Percentiles rank a stretch among this genome's conserved stretches.
Conservation (phyloP, 2,329 filamentous ascomycete species). For the Metarhizium humberi region DNA sequence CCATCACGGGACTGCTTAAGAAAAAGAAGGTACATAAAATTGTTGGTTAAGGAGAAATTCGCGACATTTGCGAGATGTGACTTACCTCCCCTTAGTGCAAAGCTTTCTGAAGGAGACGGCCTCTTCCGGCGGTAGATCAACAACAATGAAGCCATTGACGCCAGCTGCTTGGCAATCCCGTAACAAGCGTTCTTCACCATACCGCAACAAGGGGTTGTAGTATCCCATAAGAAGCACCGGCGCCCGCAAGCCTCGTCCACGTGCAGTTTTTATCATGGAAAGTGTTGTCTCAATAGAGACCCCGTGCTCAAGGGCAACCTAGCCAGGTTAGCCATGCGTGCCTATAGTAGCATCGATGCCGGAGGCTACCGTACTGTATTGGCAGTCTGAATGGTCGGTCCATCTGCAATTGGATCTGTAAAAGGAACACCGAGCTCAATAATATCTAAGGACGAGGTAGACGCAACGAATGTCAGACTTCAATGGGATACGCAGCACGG, state of each 20-base stretch:
- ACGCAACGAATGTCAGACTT: neutral
- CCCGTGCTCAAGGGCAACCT: constrained; percentile 72
- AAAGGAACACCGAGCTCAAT: constrained; percentile 96
- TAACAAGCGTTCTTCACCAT: constrained; percentile 85
- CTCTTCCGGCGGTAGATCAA: constrained; percentile 92
- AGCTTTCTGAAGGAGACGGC: constrained; percentile 82
- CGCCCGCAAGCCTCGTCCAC: constrained; percentile 65
- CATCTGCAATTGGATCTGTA: constrained; percentile 96
- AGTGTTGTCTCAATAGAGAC: constrained; percentile 75
- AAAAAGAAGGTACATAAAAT: neutral
- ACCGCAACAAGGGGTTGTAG: constrained; percentile 92
- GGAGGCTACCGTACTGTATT: constrained; percentile 57
- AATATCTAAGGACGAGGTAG: constrained; percentile 45
- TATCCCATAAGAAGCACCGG: constrained; percentile 97
- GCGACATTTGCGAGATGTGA: constrained; percentile 7
- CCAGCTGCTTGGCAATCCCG: constrained; percentile 75
- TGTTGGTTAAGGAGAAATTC: neutral
- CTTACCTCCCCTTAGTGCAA: constrained; percentile 67
- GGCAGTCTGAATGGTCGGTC: constrained; percentile 89
- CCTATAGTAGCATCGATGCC: neutral
- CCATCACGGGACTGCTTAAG: neutral
- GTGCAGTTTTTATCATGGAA: constrained; percentile 73
- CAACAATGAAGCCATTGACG: constrained; percentile 94
- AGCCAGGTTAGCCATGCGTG: constrained; percentile 9
- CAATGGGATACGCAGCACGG: neutral